Conservation (phyloP, 2,329 filamentous ascomycete species). For the Stagonosporopsis vannaccii region DNA sequence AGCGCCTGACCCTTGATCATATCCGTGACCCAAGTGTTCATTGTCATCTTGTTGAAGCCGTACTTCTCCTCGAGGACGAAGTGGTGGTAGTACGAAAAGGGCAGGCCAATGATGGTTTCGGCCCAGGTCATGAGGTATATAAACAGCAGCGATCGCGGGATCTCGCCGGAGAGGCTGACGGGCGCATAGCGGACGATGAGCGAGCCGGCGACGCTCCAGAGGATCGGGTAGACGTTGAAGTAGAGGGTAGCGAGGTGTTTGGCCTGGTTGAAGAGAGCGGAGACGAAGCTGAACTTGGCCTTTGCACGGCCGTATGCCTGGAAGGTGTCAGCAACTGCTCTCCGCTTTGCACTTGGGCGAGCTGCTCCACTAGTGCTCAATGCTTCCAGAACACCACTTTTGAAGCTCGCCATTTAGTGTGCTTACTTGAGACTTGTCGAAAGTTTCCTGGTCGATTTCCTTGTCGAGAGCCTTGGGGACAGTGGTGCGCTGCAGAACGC, state of each 20-base stretch:
- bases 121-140: conserved; percentile 85
- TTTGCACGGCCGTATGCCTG: conserved; percentile 92
- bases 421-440: conserved; percentile 84
- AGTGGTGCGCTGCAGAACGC: conserved; percentile 78
- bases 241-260: conserved; percentile 91
- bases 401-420: background rate
- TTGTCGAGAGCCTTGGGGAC: conserved; percentile 86
- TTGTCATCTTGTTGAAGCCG: conserved; percentile 98
- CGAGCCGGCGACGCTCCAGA: conserved; percentile 83
- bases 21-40: conserved; percentile 85
- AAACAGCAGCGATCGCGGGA: conserved; percentile 91
- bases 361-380: background rate
- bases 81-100: conserved; percentile 86
- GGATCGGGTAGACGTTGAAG: conserved; percentile 86
- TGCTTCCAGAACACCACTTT: background rate
- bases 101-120: conserved; percentile 79
- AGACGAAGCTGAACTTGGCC: conserved; percentile 84
- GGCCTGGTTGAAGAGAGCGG: conserved; percentile 81
- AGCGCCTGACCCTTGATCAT: conserved; percentile 90
- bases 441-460: conserved; percentile 88
- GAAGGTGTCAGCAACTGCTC: conserved; percentile 24
- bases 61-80: conserved; percentile 97
- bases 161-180: conserved; percentile 83
- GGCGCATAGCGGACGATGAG: conserved; percentile 79
- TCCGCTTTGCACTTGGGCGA: background rate